Evolutionary conservation across 192 early-diverging fungal genomes (phyloP), one percentile per base, ranked within the genome.

Genomic region (Paraglomus brasilianum): DNA sequence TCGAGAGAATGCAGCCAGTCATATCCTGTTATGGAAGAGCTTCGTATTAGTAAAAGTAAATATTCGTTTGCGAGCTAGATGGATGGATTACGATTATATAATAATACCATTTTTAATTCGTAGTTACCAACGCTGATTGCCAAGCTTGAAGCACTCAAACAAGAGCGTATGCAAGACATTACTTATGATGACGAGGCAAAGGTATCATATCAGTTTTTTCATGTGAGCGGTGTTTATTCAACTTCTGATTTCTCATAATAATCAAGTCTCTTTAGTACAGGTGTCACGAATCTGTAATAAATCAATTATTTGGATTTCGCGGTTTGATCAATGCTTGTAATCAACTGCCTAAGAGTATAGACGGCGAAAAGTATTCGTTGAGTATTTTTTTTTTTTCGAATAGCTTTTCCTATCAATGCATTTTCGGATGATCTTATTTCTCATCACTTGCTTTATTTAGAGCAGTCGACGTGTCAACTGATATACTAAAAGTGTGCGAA

Each of bases 321-420:
- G 67, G 67, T 24, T 45, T 69, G 19, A 53, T 69, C 13, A 69
- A 30, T 69, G 52, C 67, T 9, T 69, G 67, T 58, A 69, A 57
- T 57, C 50, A 36, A n/a, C 53, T 8, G 7, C 22, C 58, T 5
- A 55, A 56, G 39, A 10, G 11, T 30, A 40, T 13, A 5, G 8
- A 11, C 7, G 24, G 39, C 36, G 39, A 44, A 46, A n/a, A n/a
- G n/a, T n/a, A n/a, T n/a, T n/a, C n/a, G n/a, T n/a, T n/a, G n/a
- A n/a, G n/a, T n/a, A n/a, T n/a, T n/a, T n/a, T n/a, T n/a, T n/a
- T n/a, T n/a, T n/a, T n/a, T n/a, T 39, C 42, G 15, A 5, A 58
- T 38, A 41, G n/a, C 4, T 40, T 47, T 6, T 48, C 45, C 45
- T 11, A 64, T 64, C 8, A 38, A 38, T n/a, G 30, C 11, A 24